Evolutionary conservation across 768 basidiomycete genomes (phyloP).

Genomic region (Termitomyces sp.): DNA sequence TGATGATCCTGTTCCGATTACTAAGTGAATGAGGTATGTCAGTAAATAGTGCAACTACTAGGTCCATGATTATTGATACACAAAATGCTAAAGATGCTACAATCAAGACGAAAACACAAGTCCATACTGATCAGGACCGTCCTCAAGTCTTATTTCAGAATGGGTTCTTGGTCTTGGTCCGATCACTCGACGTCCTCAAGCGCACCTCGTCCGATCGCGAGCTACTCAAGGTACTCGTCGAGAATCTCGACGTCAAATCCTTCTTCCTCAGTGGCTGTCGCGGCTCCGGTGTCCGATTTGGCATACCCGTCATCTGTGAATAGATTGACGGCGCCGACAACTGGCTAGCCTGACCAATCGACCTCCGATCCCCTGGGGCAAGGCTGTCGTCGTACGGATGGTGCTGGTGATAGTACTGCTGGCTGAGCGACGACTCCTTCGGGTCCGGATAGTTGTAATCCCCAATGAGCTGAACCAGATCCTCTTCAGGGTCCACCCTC

Average conservation of each 20-base stretch:
- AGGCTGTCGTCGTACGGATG: slow-evolving; percentile 23
- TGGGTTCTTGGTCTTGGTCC: slow-evolving; percentile 24
- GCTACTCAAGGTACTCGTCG: slow-evolving; percentile 34
- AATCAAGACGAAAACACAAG: neutral
- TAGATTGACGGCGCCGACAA: slow-evolving; percentile 51
- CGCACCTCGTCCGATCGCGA: slow-evolving; percentile 15
- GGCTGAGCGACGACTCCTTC: neutral
- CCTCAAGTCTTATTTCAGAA: slow-evolving; percentile 26
- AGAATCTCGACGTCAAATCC: slow-evolving; percentile 18
- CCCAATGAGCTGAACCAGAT: slow-evolving; percentile 26
- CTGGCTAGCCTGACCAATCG: slow-evolving; percentile 25
- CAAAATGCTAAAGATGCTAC: neutral
- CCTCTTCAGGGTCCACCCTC: slow-evolving; percentile 18
- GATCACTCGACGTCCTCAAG: slow-evolving; percentile 8
- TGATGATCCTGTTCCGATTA: neutral
- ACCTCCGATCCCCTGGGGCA: slow-evolving; percentile 11
- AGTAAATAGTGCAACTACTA: neutral
- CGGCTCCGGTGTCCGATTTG: slow-evolving; percentile 56
- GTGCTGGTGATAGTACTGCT: slow-evolving; percentile 26
- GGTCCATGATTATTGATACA: neutral
- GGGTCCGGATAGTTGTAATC: slow-evolving; percentile 18
- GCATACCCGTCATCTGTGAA: slow-evolving; percentile 57
- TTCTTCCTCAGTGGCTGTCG: slow-evolving; percentile 27
- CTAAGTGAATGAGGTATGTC: neutral
- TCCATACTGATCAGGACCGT: neutral